A percentile compares a stretch with the other conserved stretches of the same genome.
Evolutionary conservation across 2,329 filamentous ascomycete genomes (phyloP).

Genomic region (Karstenula rhodostoma): DNA sequence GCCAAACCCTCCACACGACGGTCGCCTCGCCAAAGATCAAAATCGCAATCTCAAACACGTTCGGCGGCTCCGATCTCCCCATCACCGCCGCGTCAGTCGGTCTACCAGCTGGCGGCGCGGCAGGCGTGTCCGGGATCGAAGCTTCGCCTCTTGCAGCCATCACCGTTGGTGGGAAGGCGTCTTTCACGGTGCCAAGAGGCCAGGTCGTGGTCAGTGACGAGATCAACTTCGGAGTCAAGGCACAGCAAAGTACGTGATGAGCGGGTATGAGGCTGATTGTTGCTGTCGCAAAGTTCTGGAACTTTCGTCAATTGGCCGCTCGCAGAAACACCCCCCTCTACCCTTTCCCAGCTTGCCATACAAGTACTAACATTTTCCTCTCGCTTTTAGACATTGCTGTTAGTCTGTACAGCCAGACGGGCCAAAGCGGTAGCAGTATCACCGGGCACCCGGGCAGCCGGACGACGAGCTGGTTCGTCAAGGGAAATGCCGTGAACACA

Average conservation of each 20-base stretch:
- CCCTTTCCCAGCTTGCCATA: too few species aligned
- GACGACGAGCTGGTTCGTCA: conserved; percentile 66
- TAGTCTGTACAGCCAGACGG: conserved; percentile 63
- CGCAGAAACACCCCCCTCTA: too few species aligned
- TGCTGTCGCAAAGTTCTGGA: too few species aligned
- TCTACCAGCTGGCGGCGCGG: conserved; percentile 60
- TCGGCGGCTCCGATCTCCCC: conserved; percentile 65
- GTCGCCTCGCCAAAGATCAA: conserved; percentile 63
- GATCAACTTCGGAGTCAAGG: conserved; percentile 56
- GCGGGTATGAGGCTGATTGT: too few species aligned
- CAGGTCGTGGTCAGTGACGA: conserved; percentile 67
- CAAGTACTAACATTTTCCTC: too few species aligned
- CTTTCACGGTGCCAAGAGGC: conserved; percentile 61
- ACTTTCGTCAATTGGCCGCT: too few species aligned
- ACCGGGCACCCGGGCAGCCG: conserved; percentile 71
- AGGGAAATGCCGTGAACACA: conserved; percentile 62
- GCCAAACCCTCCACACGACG: conserved; percentile 69
- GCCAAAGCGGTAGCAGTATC: conserved; percentile 63
- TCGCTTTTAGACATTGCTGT: conserved; percentile 66
- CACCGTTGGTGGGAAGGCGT: conserved; percentile 63
- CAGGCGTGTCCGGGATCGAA: conserved; percentile 62
- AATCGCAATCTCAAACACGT: conserved; percentile 69
- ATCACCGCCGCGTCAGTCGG: conserved; percentile 65
- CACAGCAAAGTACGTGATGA: too few species aligned
- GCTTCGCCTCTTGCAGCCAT: conserved; percentile 59